Percentiles rank a stretch among this genome's conserved stretches.
Conservation (phyloP, 2,329 filamentous ascomycete species). For the Coleophoma cylindrospora region DNA sequence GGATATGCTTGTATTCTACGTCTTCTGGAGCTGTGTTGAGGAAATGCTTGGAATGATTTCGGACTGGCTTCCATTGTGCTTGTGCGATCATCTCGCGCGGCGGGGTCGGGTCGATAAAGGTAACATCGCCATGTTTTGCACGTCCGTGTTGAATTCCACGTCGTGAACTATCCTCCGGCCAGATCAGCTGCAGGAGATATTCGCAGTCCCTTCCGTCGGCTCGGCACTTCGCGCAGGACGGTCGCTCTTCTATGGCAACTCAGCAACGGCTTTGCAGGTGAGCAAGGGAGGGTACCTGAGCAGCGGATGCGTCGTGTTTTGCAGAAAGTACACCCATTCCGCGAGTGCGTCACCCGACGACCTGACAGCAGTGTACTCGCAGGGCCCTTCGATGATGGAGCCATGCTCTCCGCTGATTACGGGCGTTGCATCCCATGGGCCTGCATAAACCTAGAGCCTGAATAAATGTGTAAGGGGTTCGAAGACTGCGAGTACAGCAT, state of each 20-base stretch:
- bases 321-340: conserved; percentile 5
- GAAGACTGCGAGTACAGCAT: too few species aligned
- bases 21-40: conserved; percentile 4
- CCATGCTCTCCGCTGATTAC: too few species aligned
- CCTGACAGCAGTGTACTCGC: neutral
- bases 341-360: conserved; percentile 7
- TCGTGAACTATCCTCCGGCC: conserved; percentile 5
- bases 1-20: conserved; percentile 1
- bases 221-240: conserved; percentile 4
- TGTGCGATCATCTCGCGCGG: neutral
- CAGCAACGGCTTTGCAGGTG: neutral
- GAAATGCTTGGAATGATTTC: conserved; percentile 1
- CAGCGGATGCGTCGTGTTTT: conserved; percentile 6
- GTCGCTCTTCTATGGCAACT: conserved; percentile 5
- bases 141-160: conserved; percentile 6
- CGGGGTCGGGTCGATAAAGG: conserved; percentile 5
- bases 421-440: too few species aligned
- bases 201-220: conserved; percentile 5
- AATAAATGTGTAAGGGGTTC: too few species aligned
- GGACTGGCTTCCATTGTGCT: neutral
- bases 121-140: conserved; percentile 1
- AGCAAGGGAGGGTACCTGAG: conserved; percentile 1
- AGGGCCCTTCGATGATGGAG: too few species aligned
- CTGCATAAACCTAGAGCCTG: too few species aligned
- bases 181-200: conserved; percentile 5